These are phyloP conservation scores for Sclerotinia subarctica DNA, from an alignment of 2,329 filamentous ascomycete species.

Conservation along the genomic window DNA sequence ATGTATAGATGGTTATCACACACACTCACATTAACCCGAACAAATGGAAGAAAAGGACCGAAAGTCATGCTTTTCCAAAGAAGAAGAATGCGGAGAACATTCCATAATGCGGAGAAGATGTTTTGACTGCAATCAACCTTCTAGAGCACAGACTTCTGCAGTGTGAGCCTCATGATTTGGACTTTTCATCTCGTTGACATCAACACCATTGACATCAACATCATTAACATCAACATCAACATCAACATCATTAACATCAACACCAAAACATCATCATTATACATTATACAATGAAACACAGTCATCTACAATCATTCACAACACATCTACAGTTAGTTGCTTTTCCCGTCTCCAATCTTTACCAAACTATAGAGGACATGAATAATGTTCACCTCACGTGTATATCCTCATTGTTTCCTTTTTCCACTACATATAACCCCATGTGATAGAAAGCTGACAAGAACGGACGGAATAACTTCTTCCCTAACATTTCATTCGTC, in stretches of 20 bases:
- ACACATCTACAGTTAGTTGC: no score
- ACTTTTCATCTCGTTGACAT: no score
- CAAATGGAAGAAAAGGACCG: slow-evolving; percentile 3
- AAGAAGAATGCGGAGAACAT: not conserved
- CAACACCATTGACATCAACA: not conserved
- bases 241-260: no score
- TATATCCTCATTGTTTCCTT: not conserved
- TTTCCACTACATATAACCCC: not conserved
- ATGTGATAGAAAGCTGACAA: slow-evolving; percentile 10
- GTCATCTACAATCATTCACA: no score
- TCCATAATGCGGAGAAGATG: slow-evolving; percentile 10
- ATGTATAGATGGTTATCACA: no score
- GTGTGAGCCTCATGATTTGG: not conserved
- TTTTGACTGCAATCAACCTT: not conserved
- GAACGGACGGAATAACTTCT: slow-evolving; percentile 1
- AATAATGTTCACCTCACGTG: not conserved
- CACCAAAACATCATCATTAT: no score
- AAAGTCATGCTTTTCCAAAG: not conserved
- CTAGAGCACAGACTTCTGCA: not conserved
- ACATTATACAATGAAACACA: no score
- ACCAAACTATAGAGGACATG: not conserved
- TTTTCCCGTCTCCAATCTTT: not conserved
- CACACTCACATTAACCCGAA: not conserved
- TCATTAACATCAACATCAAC: no score
- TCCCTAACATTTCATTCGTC: slow-evolving; percentile 4